Evolutionary conservation across 352 stramenopile genomes (phyloP).

Genomic region (Stramenopiles sp.): DNA sequence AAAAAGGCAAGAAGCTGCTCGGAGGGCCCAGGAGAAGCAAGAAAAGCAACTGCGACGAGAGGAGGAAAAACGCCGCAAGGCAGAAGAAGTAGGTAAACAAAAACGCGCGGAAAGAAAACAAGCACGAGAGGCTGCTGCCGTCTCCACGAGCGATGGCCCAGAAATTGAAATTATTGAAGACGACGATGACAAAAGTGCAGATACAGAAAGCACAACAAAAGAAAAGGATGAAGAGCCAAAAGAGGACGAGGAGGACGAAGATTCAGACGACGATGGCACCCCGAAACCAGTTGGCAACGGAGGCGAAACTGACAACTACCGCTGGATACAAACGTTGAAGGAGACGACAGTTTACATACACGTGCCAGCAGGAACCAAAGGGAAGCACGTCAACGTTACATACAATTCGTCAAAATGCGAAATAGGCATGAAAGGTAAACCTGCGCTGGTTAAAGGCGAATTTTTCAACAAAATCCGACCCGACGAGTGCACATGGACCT

Average conservation of each 20-base stretch:
- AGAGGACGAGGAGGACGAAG: slow-evolving; percentile 39
- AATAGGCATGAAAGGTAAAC: slow-evolving; percentile 51
- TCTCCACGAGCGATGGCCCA: not conserved
- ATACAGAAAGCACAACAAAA: slow-evolving; percentile 16
- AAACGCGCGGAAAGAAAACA: slow-evolving; percentile 34
- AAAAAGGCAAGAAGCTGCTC: slow-evolving; percentile 34
- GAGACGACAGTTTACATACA: slow-evolving; percentile 75
- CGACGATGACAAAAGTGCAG: not conserved
- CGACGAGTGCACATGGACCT: slow-evolving; percentile 97
- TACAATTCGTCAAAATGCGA: slow-evolving; percentile 35
- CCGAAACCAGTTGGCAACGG: slow-evolving; percentile 58
- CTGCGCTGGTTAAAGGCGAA: slow-evolving; percentile 56
- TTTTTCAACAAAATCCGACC: slow-evolving; percentile 84
- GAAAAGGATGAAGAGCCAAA: slow-evolving; percentile 24
- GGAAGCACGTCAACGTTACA: slow-evolving; percentile 32
- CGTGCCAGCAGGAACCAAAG: slow-evolving; percentile 74
- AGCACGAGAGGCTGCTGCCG: slow-evolving; percentile 31
- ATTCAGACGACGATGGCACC: slow-evolving; percentile 29
- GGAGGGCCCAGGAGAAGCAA: slow-evolving; percentile 74
- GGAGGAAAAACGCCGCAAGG: slow-evolving; percentile 42
- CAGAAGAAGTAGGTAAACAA: slow-evolving; percentile 38
- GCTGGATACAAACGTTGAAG: slow-evolving; percentile 92
- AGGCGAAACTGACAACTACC: slow-evolving; percentile 71
- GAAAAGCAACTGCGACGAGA: slow-evolving; percentile 53
- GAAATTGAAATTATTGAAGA: not conserved